These are phyloP conservation scores for Penicillium taxi DNA, from an alignment of 495 filamentous ascomycete species.

Conservation along the genomic window DNA sequence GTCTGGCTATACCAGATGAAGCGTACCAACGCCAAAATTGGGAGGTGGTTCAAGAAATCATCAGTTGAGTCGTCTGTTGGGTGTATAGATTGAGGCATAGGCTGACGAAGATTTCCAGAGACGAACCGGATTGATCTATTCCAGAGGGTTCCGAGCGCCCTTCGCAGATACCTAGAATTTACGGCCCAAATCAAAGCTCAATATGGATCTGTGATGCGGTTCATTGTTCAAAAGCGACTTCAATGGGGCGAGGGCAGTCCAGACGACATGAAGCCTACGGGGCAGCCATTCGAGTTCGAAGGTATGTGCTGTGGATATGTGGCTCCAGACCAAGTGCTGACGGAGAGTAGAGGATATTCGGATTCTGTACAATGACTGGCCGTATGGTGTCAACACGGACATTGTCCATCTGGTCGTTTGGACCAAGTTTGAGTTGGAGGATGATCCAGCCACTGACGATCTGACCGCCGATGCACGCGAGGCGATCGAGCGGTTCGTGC, in stretches of 20 bases:
- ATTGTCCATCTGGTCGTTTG: slow-evolving; percentile 83
- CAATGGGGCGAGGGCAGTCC: slow-evolving; percentile 46
- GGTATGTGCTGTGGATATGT: slow-evolving; percentile 24
- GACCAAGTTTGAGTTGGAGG: slow-evolving; percentile 78
- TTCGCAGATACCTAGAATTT: slow-evolving; percentile 64
- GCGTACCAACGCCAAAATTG: slow-evolving; percentile 52
- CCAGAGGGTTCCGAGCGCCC: slow-evolving; percentile 62
- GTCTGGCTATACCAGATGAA: slow-evolving; percentile 57
- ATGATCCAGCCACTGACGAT: slow-evolving; percentile 56
- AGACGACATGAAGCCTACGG: slow-evolving; percentile 36
- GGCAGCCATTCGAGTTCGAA: slow-evolving; percentile 41
- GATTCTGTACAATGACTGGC: slow-evolving; percentile 84
- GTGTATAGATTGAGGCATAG: neutral
- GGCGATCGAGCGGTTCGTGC: slow-evolving; percentile 62
- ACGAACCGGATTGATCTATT: slow-evolving; percentile 65
- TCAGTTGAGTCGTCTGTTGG: slow-evolving; percentile 31
- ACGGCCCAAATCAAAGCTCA: slow-evolving; percentile 51
- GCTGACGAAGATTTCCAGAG: slow-evolving; percentile 22
- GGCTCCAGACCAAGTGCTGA: neutral
- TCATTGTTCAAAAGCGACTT: slow-evolving; percentile 58
- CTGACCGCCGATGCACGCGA: slow-evolving; percentile 53
- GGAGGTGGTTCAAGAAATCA: slow-evolving; percentile 53
- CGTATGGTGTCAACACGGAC: slow-evolving; percentile 66
- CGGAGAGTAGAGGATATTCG: slow-evolving; percentile 55
- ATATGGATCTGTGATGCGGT: slow-evolving; percentile 67